Conservation (phyloP, 805 yeast species). For the Lipomyces orientalis region DNA sequence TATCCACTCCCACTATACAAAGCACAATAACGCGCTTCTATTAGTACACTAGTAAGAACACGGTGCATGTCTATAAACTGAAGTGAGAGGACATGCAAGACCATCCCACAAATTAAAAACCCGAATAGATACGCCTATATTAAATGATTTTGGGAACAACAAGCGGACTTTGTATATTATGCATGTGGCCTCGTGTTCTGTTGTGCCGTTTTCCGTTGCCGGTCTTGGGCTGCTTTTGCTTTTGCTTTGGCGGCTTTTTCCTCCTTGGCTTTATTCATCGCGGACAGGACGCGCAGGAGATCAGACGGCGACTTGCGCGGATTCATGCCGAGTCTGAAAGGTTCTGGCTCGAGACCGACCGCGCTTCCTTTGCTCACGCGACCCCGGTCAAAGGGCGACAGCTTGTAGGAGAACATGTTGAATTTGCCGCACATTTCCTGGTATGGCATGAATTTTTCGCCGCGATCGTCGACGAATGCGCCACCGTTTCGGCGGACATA, state of each 20-base stretch:
- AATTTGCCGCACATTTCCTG: conserved; percentile 33
- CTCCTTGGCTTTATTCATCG: conserved; percentile 12
- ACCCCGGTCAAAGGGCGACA: conserved; percentile 23
- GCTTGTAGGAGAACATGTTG: conserved; percentile 29
- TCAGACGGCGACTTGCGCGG: conserved; percentile 26
- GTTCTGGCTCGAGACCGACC: conserved; percentile 32
- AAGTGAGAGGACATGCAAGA: no score
- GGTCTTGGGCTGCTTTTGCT: background rate
- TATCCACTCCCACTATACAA: no score
- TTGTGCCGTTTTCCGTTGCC: background rate
- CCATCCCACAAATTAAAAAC: no score
- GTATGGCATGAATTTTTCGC: conserved; percentile 22
- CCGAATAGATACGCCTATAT: no score
- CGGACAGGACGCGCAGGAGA: conserved; percentile 7
- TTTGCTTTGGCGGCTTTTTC: background rate
- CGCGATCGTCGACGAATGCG: conserved; percentile 31
- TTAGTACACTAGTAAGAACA: no score
- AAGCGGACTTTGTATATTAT: no score
- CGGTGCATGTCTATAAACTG: no score
- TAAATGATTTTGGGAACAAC: no score
- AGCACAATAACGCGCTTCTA: no score
- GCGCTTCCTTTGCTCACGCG: conserved; percentile 13
- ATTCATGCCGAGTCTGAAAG: conserved; percentile 34
- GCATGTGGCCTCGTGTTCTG: no score
- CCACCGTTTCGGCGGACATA: conserved; percentile 31